Percentiles rank a stretch among this genome's conserved stretches.
Evolutionary conservation across 1,284 basidiomycete species (phyloP).

Genomic region (Vanrija sp.): DNA sequence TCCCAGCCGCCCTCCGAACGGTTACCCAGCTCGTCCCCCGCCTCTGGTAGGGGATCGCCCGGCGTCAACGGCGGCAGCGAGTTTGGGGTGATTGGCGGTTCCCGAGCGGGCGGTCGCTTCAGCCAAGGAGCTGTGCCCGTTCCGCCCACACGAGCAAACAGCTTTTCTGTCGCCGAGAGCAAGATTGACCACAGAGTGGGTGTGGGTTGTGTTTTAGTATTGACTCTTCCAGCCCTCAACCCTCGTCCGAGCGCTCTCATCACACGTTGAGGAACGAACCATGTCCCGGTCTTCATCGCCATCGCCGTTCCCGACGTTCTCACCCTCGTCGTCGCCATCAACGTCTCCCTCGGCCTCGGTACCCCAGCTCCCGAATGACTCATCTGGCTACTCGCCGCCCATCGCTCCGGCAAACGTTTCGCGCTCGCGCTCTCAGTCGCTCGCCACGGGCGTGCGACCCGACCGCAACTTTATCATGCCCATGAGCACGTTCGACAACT

Average conservation of each 20-base stretch:
- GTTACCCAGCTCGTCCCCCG: slow-evolving; percentile 29
- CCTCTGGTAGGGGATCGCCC: slow-evolving; percentile 33
- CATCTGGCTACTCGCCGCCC: slow-evolving; percentile 32
- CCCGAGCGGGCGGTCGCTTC: slow-evolving; percentile 13
- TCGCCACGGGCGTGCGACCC: slow-evolving; percentile 40
- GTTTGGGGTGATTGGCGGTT: slow-evolving; percentile 45
- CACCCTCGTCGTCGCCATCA: slow-evolving; percentile 37
- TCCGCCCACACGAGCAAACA: slow-evolving; percentile 36
- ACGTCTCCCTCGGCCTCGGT: slow-evolving; percentile 23
- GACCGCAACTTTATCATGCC: slow-evolving; percentile 33
- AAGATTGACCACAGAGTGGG: slow-evolving; percentile 10
- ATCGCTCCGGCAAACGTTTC: slow-evolving; percentile 38
- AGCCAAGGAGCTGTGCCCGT: neutral
- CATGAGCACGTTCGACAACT: slow-evolving; percentile 29
- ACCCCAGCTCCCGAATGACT: slow-evolving; percentile 10
- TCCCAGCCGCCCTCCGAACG: slow-evolving; percentile 42
- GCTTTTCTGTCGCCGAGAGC: slow-evolving; percentile 33
- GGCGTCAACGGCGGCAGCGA: slow-evolving; percentile 17
- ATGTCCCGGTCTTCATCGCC: slow-evolving; percentile 31
- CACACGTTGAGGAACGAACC: slow-evolving; percentile 42
- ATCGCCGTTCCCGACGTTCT: slow-evolving; percentile 44
- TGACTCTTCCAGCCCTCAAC: slow-evolving; percentile 25
- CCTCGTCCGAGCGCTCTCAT: slow-evolving; percentile 37
- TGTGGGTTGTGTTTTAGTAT: slow-evolving; percentile 1
- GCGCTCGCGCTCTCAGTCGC: slow-evolving; percentile 40